Base-by-base conservation (phyloP, 331 rosid genomes). In the Stylosanthes scabra region DNA sequence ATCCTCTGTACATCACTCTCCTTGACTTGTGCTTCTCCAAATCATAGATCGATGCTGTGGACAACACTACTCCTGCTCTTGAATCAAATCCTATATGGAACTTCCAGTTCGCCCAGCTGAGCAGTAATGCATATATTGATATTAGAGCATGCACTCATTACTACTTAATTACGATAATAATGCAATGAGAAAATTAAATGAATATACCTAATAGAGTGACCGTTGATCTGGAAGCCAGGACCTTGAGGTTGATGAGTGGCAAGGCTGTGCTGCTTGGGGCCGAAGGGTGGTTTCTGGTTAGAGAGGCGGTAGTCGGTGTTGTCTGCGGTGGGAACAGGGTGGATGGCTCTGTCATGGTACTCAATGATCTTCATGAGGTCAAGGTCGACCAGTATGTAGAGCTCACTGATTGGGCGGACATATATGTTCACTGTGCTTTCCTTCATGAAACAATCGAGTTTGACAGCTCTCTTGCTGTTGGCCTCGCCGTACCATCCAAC, bases 41-140 rank as follows among this genome's bases (percentile, higher is more conserved):
- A 63, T 91, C 97, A 6, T 79, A 85, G 4, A 89, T 81, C 0
- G 93, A 89, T 6, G 91, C 96, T 13, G 79, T 2, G 1, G 91
- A 89, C 45, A 89, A 81, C 1, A 87, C 28, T 3, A 81, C 7
- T 0, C 97, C 96, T 2, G 88, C 93, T 66, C 91, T 63, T 3
- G 59, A 76, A 63, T 87, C 97, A 6, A 78, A 91, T 55, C 95
- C 86, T 1, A 91, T 9, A 10, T 88, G 95, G 68, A 91, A 85
- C 11, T 60, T 71, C 92, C 97, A 88, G 5, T 91, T 88, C 3
- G 89, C 91, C 97, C 93, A 91, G 20, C 96, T 91, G 79, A 20
- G n/a, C n/a, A n/a, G n/a, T 20, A 20, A 20, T 0, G 25, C 1
- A 20, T 20, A 20, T 20, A 20, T 20, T 20, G 1, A 20, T 20